phyloP scores from a whole-genome alignment of 768 basidiomycete genomes.

The Naganishia vaughanmartiniae region DNA sequence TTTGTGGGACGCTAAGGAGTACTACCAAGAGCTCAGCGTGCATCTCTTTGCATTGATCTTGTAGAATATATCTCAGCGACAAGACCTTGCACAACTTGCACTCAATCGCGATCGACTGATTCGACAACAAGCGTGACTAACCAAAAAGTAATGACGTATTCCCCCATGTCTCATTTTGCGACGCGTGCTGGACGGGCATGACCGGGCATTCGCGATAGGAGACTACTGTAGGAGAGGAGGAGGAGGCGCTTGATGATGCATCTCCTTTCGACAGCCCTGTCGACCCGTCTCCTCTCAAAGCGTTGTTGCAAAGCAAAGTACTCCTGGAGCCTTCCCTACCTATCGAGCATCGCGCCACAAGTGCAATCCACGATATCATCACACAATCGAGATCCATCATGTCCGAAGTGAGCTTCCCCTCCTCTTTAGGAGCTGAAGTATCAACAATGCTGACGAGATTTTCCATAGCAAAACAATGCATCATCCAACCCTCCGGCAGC shows the following conservation, averaged over 20 bases:
- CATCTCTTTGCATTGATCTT: too few species aligned
- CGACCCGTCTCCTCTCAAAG: neutral
- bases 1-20: neutral
- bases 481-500: neutral
- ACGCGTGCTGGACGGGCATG: conserved; percentile 6
- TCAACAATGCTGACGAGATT: neutral
- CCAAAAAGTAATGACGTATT: conserved; percentile 4
- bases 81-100: neutral
- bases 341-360: neutral
- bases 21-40: too few species aligned
- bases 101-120: conserved; percentile 23
- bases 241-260: too few species aligned
- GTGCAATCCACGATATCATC: neutral
- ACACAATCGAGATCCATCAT: neutral
- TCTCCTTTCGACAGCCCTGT: too few species aligned
- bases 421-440: too few species aligned
- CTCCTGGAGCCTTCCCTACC: neutral
- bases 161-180: conserved; percentile 7
- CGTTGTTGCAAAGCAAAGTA: neutral
- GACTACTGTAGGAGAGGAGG: neutral
- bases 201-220: conserved; percentile 9
- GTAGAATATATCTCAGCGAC: neutral
- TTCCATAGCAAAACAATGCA: neutral
- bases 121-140: neutral
- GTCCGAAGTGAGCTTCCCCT: conserved; percentile 8